These are phyloP conservation scores for Santalum album DNA, from an alignment of 164 flowering plant genomes.

Conservation along the genomic window DNA sequence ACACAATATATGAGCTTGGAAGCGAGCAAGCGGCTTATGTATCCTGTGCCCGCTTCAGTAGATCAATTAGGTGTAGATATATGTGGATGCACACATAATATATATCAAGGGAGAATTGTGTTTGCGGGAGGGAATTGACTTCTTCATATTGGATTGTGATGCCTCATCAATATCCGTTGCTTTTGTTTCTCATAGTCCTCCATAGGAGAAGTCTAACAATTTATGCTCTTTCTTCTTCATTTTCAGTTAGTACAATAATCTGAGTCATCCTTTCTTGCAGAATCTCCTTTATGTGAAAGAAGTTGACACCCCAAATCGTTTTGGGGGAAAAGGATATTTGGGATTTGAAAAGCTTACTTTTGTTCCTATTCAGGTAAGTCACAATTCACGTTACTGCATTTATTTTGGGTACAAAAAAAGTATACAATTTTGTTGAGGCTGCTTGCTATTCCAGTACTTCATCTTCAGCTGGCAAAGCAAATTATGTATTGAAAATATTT, in stretches of 20 bases:
- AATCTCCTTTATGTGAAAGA: conserved; percentile 80
- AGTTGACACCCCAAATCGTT: conserved; percentile 62
- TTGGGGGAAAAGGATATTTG: conserved; percentile 74
- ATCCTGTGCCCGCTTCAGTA: too few species aligned
- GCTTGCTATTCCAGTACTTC: background rate
- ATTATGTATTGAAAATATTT: background rate
- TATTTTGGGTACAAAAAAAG: background rate
- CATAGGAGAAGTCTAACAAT: too few species aligned
- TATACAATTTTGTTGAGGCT: background rate
- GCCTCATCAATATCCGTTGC: too few species aligned
- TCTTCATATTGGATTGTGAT: too few species aligned
- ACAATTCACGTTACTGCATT: too few species aligned
- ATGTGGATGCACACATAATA: too few species aligned
- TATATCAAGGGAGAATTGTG: too few species aligned
- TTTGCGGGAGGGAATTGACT: too few species aligned
- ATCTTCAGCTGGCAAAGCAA: background rate
- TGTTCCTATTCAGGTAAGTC: conserved; percentile 85
- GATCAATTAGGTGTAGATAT: too few species aligned
- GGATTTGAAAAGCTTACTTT: conserved; percentile 92
- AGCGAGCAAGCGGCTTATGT: too few species aligned
- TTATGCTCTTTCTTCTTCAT: background rate
- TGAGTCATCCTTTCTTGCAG: conserved; percentile 35
- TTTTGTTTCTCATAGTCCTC: too few species aligned
- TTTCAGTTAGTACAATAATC: background rate
- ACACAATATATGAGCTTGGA: too few species aligned